Percentiles rank a stretch among this genome's conserved stretches.
phyloP scores from a whole-genome alignment of 2,329 filamentous ascomycete genomes.

The Hypocreales sp. region DNA sequence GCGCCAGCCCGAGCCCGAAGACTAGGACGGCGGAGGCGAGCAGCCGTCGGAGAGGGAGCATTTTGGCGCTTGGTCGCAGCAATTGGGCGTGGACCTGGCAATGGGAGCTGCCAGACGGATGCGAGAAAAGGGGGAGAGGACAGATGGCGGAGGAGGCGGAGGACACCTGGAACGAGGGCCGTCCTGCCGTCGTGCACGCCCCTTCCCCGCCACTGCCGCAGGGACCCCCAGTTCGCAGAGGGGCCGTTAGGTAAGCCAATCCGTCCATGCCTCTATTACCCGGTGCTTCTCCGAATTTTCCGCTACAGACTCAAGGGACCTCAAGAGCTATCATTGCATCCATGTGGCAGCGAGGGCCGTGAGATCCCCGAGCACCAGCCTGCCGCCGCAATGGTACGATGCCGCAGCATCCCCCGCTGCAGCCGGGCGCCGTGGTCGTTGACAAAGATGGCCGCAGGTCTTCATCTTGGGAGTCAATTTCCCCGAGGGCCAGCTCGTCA shows the following conservation, averaged over 20 bases:
- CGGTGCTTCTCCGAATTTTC: conserved; percentile 11
- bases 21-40: conserved; percentile 61
- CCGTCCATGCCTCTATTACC: conserved; percentile 7
- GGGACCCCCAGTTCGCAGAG: neutral
- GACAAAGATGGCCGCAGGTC: conserved; percentile 43
- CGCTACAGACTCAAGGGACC: neutral
- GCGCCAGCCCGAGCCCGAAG: conserved; percentile 56
- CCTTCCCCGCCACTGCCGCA: too few relatives aligned
- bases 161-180: conserved; percentile 8
- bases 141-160: conserved; percentile 1
- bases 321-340: too few relatives aligned
- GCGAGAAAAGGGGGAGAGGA: neutral
- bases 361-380: neutral
- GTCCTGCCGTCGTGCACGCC: too few relatives aligned
- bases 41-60: conserved; percentile 61
- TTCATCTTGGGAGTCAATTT: conserved; percentile 83
- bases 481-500: conserved; percentile 66
- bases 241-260: neutral
- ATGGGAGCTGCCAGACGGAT: too few relatives aligned
- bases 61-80: conserved; percentile 25
- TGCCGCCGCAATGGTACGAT: conserved; percentile 7
- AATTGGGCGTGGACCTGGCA: too few relatives aligned
- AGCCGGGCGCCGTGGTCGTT: too few relatives aligned
- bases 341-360: neutral
- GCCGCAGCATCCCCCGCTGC: too few relatives aligned